Evolutionary conservation across 768 basidiomycete genomes (phyloP), one percentile per base, ranked within the genome.

Genomic region (Macrocybe gigantea): DNA sequence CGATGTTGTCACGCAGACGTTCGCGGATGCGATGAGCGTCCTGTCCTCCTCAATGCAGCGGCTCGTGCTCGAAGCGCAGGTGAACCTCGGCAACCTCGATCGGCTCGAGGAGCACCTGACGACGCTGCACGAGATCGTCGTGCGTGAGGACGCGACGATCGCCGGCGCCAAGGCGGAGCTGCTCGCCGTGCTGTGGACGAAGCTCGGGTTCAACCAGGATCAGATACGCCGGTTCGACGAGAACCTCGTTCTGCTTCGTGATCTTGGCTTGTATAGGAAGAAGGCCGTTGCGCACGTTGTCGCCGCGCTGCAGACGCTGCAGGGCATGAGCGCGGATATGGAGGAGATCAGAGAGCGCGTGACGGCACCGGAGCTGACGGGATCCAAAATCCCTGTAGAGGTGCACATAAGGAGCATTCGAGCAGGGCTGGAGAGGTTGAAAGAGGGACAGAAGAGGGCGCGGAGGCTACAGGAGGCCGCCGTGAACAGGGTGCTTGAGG

Each of bases 321-420:
- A 78, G 30, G 67, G 69, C 35, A 77, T 89, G 80, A 78, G 77
- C 53, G 80, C 77, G 33, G 86, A 89, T 52, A 80, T 90, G 72
- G 85, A 87, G 58, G 85, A 87, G 38, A 64, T 91, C 50, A 71
- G 88, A 51, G 83, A 87, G 58, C 70, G 83, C 12, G 84, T 87
- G 1, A 76, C 85, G 4, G 75, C 79, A 32, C 87, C 88, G 1
- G 79, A 80, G 43, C 63, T 90, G 5, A 60, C 77, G 8, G 80
- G 78, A 5, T 63, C 76, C n/a, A 67, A 65, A 37, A 70, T 88
- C 11, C 84, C 87, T 4, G 67, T 84, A 4, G 81, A 84, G 49
- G 86, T 89, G 14, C 87, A 90, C 55, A 80, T 90, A 64, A 77
- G 77, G 66, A 87, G 82, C 50, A 87, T 91, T 54, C 67, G 67